phyloP scores from a whole-genome alignment of 2,329 filamentous ascomycete genomes.

The Xylaria sp. region DNA sequence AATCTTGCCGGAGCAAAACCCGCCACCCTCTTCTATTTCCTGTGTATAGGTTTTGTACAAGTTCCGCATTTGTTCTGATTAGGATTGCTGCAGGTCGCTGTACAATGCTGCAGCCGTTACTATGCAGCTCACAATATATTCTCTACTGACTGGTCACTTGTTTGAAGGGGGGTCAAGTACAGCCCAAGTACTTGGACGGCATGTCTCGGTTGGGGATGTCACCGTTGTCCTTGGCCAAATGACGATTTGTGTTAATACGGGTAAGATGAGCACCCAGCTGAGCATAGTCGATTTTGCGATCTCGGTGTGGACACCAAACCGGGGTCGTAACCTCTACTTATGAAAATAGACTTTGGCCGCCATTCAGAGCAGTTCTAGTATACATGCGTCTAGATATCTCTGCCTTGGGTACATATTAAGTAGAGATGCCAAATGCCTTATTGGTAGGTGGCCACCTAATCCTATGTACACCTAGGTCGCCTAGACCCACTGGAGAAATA shows the following conservation, averaged over 20 bases:
- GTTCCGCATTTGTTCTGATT: not conserved
- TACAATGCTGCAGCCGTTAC: not conserved
- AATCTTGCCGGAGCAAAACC: not conserved
- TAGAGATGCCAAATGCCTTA: not conserved
- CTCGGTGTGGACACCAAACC: not conserved
- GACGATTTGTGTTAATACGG: not conserved
- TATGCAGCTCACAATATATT: conserved; percentile 1
- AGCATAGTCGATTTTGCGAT: not conserved
- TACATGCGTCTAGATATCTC: not conserved
- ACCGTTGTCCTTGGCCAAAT: not conserved
- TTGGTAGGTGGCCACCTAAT: not conserved
- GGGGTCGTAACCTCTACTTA: too few species aligned
- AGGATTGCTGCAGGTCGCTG: not conserved
- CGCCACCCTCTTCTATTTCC: conserved; percentile 2
- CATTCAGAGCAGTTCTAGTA: not conserved
- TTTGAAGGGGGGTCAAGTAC: not conserved
- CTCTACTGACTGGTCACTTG: conserved; percentile 2
- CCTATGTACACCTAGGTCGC: not conserved
- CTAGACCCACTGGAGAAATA: not conserved
- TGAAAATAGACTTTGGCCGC: not conserved
- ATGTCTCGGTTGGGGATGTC: not conserved
- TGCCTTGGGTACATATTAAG: not conserved
- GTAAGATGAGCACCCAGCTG: not conserved
- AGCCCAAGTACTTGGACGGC: not conserved
- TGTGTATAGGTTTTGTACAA: not conserved